Conservation (phyloP, 2,329 filamentous ascomycete species). For the Colletotrichum sojae region DNA sequence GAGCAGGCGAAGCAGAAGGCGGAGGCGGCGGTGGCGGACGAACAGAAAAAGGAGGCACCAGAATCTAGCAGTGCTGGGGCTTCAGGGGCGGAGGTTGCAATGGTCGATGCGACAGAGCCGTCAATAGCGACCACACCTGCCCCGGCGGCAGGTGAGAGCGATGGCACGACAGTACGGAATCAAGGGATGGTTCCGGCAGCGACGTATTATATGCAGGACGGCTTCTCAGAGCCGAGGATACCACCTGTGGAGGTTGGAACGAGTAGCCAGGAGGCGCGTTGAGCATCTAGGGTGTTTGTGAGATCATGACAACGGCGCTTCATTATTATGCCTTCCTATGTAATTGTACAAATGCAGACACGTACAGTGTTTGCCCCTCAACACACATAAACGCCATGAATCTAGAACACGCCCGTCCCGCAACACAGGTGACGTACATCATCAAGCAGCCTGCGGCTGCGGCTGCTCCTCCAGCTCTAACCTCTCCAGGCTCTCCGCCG, state of each 20-base stretch:
- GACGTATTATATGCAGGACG: slow-evolving; percentile 32
- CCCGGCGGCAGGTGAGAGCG: not conserved
- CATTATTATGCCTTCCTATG: slow-evolving; percentile 23
- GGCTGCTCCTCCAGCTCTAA: slow-evolving; percentile 55
- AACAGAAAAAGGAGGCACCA: not conserved
- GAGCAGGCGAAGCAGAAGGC: slow-evolving; percentile 52
- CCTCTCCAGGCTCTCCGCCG: slow-evolving; percentile 53
- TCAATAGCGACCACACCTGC: not conserved
- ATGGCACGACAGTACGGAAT: not conserved
- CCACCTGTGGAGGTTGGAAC: slow-evolving; percentile 6
- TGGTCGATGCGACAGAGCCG: slow-evolving; percentile 14
- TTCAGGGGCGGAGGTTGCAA: not conserved
- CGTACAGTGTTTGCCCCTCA: not conserved
- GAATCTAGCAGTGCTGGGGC: not conserved
- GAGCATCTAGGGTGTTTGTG: not conserved
- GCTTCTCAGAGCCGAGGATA: slow-evolving; percentile 34
- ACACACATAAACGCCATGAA: slow-evolving; percentile 17
- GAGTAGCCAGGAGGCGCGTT: slow-evolving; percentile 29
- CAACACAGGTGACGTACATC: not conserved
- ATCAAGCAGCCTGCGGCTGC: slow-evolving; percentile 42
- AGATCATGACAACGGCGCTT: slow-evolving; percentile 27
- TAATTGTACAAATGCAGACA: slow-evolving; percentile 20
- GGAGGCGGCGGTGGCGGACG: slow-evolving; percentile 19
- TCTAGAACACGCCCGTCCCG: not conserved
- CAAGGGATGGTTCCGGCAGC: not conserved